These are phyloP conservation scores for Naganishia onofrii DNA, from an alignment of 768 basidiomycete species.

Conservation along the genomic window DNA sequence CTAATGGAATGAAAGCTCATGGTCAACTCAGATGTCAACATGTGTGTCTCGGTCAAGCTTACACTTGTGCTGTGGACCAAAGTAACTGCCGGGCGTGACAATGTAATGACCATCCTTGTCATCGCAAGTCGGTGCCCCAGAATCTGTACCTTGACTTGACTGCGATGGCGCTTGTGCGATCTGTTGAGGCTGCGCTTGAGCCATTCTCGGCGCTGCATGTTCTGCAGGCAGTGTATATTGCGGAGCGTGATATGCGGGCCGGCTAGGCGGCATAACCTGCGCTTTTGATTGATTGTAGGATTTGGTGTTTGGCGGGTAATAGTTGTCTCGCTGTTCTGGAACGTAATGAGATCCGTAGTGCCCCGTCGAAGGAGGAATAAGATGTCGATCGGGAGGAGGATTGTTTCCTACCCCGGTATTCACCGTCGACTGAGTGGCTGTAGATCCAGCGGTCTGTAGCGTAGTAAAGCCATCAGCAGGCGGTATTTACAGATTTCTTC, in stretches of 20 bases:
- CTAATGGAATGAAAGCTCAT: constrained; percentile 54
- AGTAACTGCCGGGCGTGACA: constrained; percentile 83
- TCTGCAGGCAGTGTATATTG: constrained; percentile 18
- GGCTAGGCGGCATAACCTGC: constrained; percentile 6
- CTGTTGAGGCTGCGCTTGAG: constrained; percentile 22
- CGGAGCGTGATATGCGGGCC: constrained; percentile 11
- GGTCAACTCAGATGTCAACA: background rate
- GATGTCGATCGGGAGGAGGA: background rate
- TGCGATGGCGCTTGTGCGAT: constrained; percentile 16
- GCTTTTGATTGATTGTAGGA: constrained; percentile 9
- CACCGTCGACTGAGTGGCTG: constrained; percentile 29
- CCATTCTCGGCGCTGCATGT: constrained; percentile 13
- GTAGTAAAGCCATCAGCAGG: background rate
- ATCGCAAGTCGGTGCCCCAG: constrained; percentile 67
- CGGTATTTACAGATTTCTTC: background rate
- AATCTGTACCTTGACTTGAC: constrained; percentile 25
- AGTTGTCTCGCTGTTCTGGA: constrained; percentile 8
- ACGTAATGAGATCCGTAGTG: constrained; percentile 14
- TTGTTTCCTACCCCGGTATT: constrained; percentile 13
- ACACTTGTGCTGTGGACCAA: constrained; percentile 70
- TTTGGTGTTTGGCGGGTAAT: constrained; percentile 19
- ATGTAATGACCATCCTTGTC: constrained; percentile 99
- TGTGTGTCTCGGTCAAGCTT: constrained; percentile 49
- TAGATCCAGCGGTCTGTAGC: constrained; percentile 18
- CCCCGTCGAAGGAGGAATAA: background rate